Evolutionary conservation across 192 early-diverging fungal genomes (phyloP).

Genomic region (Rhizophlyctis rosea): DNA sequence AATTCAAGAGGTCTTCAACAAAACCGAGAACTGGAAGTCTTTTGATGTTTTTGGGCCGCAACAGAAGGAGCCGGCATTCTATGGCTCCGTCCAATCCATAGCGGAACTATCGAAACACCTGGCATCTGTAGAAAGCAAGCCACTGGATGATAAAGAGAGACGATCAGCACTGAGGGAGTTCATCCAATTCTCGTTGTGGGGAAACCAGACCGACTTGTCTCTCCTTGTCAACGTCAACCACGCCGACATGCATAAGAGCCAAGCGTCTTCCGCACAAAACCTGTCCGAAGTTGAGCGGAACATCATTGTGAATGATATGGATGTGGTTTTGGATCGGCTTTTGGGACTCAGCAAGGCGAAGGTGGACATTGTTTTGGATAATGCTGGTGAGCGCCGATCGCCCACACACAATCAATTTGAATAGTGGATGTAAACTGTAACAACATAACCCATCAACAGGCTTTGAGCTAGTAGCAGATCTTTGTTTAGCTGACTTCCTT

Average conservation of each 20-base stretch:
- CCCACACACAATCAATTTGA: no score
- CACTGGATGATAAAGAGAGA: conserved; percentile 4
- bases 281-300: conserved; percentile 50
- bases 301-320: conserved; percentile 73
- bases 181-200: conserved; percentile 73
- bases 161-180: conserved; percentile 17
- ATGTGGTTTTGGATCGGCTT: conserved; percentile 55
- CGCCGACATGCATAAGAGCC: conserved; percentile 68
- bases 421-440: no score
- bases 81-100: conserved; percentile 34
- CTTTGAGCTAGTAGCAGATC: conserved; percentile 87
- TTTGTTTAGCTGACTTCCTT: conserved; percentile 84
- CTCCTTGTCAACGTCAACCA: conserved; percentile 67
- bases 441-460: no score
- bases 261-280: conserved; percentile 41
- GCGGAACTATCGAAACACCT: conserved; percentile 64
- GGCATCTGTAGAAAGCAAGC: conserved; percentile 17
- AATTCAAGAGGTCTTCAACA: conserved; percentile 55
- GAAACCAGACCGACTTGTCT: conserved; percentile 77
- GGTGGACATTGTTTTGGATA: conserved; percentile 87
- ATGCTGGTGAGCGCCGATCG: conserved; percentile 57
- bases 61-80: conserved; percentile 14
- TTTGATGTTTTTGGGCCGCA: not conserved
- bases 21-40: conserved; percentile 17
- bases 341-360: conserved; percentile 49